Evolutionary conservation across 129 eudicot species (phyloP).

Genomic region (Helichrysum umbraculigerum): DNA sequence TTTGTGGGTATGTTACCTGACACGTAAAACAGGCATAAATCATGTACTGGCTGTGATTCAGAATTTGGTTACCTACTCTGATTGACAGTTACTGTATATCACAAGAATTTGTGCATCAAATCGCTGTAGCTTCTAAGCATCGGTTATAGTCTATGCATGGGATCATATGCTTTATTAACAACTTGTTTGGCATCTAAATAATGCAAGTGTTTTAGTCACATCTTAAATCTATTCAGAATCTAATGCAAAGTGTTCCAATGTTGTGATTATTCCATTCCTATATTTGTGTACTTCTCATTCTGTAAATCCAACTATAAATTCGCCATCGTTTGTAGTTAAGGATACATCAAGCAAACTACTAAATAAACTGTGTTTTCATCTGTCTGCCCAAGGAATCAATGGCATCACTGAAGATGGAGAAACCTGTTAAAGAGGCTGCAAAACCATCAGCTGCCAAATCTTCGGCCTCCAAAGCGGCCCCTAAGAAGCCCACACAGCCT

Average conservation of each 20-base stretch:
- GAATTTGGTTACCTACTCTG: neutral
- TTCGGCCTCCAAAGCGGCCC: conserved; percentile 35
- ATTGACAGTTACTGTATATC: neutral
- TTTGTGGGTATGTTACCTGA: neutral
- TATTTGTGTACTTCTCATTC: neutral
- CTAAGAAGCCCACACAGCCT: conserved; percentile 36
- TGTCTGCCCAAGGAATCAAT: conserved; percentile 21
- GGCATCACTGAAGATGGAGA: conserved; percentile 40
- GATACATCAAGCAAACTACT: conserved; percentile 23
- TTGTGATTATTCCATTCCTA: conserved; percentile 8
- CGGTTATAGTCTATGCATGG: conserved; percentile 16
- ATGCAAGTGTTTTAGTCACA: conserved; percentile 19
- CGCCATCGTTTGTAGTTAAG: neutral
- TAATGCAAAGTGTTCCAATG: conserved; percentile 18
- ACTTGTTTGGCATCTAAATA: conserved; percentile 35
- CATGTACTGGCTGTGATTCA: neutral
- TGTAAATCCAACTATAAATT: conserved; percentile 26
- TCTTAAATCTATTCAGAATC: conserved; percentile 28
- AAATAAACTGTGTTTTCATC: neutral
- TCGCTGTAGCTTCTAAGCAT: conserved; percentile 20
- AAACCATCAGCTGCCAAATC: conserved; percentile 30
- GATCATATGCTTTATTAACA: conserved; percentile 30
- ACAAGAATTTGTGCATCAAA: conserved; percentile 4
- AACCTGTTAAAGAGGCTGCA: conserved; percentile 27
- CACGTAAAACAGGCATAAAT: neutral